phyloP scores from a whole-genome alignment of 1,284 basidiomycete genomes.

The Ganoderma multipileum region DNA sequence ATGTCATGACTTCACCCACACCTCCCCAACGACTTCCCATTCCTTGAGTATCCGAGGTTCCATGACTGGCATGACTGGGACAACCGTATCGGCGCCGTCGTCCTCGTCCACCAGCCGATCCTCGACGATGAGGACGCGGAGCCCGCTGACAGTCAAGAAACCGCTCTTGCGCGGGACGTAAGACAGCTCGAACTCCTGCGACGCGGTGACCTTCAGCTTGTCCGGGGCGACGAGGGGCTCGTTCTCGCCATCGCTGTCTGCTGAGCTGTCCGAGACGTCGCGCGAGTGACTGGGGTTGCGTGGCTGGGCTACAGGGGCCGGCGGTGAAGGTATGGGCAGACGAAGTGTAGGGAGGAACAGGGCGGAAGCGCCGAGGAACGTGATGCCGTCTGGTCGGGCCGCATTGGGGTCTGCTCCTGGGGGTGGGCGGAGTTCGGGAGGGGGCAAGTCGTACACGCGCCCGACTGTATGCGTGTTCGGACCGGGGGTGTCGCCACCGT shows the following conservation, averaged over 20 bases:
- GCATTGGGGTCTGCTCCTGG: slow-evolving; percentile 33
- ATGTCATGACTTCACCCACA: slow-evolving; percentile 58
- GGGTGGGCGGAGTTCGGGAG: slow-evolving; percentile 51
- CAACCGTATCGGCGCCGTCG: slow-evolving; percentile 47
- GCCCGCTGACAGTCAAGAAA: slow-evolving; percentile 65
- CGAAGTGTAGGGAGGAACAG: slow-evolving; percentile 47
- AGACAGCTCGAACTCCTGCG: slow-evolving; percentile 64
- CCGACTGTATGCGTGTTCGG: slow-evolving; percentile 29
- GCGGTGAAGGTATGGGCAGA: slow-evolving; percentile 22
- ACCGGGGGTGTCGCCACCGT: slow-evolving; percentile 35
- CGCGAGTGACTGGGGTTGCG: slow-evolving; percentile 26
- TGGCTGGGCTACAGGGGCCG: neutral
- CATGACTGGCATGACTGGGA: slow-evolving; percentile 35
- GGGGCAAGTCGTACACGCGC: slow-evolving; percentile 42
- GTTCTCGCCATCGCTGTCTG: slow-evolving; percentile 41
- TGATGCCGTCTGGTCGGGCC: slow-evolving; percentile 38
- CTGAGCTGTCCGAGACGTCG: slow-evolving; percentile 33
- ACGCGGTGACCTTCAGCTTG: slow-evolving; percentile 31
- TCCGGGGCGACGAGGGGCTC: slow-evolving; percentile 37
- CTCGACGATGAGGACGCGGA: slow-evolving; percentile 65
- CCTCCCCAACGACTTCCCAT: slow-evolving; percentile 71
- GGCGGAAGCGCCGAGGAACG: slow-evolving; percentile 62
- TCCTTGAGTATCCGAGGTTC: slow-evolving; percentile 61
- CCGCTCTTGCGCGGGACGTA: slow-evolving; percentile 63
- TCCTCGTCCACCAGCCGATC: slow-evolving; percentile 59